Evolutionary conservation across 73 alveolate species (phyloP), one percentile per base, ranked within the genome.

Genomic region (Tetrahymena elliotti): DNA sequence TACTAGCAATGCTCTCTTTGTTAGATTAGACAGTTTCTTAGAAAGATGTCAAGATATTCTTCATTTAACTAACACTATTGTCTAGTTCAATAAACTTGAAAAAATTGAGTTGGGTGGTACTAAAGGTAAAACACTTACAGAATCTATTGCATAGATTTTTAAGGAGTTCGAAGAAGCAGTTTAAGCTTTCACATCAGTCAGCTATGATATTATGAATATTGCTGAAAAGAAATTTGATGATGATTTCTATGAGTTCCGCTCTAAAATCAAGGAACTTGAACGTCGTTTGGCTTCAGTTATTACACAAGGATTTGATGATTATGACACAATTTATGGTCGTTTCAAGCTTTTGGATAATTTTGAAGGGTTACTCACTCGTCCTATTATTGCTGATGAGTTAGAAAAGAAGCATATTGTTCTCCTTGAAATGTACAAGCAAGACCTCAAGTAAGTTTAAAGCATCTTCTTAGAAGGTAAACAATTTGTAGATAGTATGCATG

Each of bases 31-130:
- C 95, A 97, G 99, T 33, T 99, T 99, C 99, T 96, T 99, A 83
- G 99, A 99, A 96, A 99, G 99, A 94, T 98, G 99, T 97, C 99
- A 99, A 31, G 99, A 99, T 96, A 99, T 99, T 94, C 97, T 99
- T 95, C 99, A 99, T 96, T 97, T 99, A 93, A 99, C 99, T 35
- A 98, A 98, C 96, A 99, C 99, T 16, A 99, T 98, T 93, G 99
- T 98, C 40, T 99, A 99, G 93, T 99, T 99, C 97, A 98, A 97
- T 96, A 99, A 99, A 96, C 98, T 99, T 96, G 98, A 99, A 92
- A 98, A 99, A 94, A 99, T 99, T 95, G 99, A 99, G 93, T 98
- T 99, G 52, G 99, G 99, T 84, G 99, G 99, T 53, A 99, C 99
- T 93, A 99, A 99, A 97, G 99, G 99, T 92, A 99, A 99, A 96